Evolutionary conservation across 2,329 filamentous ascomycete species (phyloP), one percentile per base, ranked within the genome.

Genomic region (Alternaria sp.): DNA sequence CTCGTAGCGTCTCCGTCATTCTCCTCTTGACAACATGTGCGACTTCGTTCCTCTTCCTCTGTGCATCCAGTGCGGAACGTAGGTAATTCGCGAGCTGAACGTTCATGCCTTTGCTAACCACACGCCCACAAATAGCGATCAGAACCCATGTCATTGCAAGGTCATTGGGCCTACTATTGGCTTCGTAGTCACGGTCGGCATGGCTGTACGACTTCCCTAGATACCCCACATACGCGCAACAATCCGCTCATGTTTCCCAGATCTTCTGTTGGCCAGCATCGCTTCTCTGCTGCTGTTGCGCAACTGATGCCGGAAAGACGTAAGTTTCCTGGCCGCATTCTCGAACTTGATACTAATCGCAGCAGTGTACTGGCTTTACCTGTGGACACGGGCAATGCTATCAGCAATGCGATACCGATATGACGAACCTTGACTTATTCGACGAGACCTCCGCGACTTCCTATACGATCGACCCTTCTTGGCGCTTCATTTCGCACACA

Each of bases 111-210:
- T 60, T 57, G 21, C 65, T 76, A 44, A 75, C 23, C 21, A 12
- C 9, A 44, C 21, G 77, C 4, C 20, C 28, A 6, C 14, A 21
- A 41, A 41, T 49, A 87, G 85, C 9, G 81, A 87, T 63, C 84
- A 87, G 69, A 88, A 87, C 59, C 86, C 86, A 4, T 88, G 86
- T 60, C 84, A 83, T 65, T 87, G 85, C 71, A 88, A 87, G 72
- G 80, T 87, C 9, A 81, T 88, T 26, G 85, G 86, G 2, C 86
- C 86, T 41, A 87, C 85, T 2, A 71, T 87, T 46, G 85, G 85
- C 71, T 86, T 86, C 65, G 76, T 74, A 10, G 75, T 82, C 54
- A 84, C 83, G 2, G 77, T 88, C 44, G 76, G 83, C 55, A 79
- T 84, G 64, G 85, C 84, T 53, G 84, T 87, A 80, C 61, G 83